phyloP scores from a whole-genome alignment of 805 yeast species.

The Pichia cephalocereana region DNA sequence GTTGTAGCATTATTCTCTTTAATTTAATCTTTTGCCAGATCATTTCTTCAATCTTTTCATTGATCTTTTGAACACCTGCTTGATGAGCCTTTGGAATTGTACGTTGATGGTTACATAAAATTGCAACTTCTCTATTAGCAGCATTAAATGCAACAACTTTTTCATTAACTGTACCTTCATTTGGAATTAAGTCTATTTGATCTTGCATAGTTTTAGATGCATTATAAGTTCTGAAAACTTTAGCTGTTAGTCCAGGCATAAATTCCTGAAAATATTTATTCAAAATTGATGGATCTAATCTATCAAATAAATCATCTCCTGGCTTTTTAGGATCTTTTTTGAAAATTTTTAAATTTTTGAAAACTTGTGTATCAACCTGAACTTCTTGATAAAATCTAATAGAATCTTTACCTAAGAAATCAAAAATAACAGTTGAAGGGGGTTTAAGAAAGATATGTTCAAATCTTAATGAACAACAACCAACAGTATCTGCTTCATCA shows the following conservation, averaged over 20 bases:
- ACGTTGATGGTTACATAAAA: conserved; percentile 94
- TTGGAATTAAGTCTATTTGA: conserved; percentile 75
- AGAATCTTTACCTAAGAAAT: conserved; percentile 92
- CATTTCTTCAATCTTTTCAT: conserved; percentile 69
- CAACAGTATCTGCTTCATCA: conserved; percentile 97
- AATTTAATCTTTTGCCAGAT: conserved; percentile 73
- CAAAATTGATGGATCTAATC: conserved; percentile 73
- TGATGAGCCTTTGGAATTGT: conserved; percentile 83
- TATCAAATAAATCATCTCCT: conserved; percentile 88
- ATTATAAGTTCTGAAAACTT: conserved; percentile 94
- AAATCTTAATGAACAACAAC: conserved; percentile 88
- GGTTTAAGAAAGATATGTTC: conserved; percentile 85
- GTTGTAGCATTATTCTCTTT: conserved; percentile 58
- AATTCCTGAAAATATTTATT: conserved; percentile 83
- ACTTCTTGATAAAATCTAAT: conserved; percentile 88
- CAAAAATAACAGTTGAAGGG: conserved; percentile 79
- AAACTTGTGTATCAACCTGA: conserved; percentile 84
- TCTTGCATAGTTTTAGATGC: conserved; percentile 97
- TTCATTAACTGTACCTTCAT: conserved; percentile 80
- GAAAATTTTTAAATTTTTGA: conserved; percentile 78
- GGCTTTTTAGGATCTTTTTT: conserved; percentile 83
- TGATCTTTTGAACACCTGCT: conserved; percentile 67
- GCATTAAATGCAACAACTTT: conserved; percentile 85
- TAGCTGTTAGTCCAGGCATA: conserved; percentile 91
- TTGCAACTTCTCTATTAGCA: conserved; percentile 92